Base-by-base conservation (phyloP, 2,329 filamentous ascomycete species). In the Hypoxylon sp. region DNA sequence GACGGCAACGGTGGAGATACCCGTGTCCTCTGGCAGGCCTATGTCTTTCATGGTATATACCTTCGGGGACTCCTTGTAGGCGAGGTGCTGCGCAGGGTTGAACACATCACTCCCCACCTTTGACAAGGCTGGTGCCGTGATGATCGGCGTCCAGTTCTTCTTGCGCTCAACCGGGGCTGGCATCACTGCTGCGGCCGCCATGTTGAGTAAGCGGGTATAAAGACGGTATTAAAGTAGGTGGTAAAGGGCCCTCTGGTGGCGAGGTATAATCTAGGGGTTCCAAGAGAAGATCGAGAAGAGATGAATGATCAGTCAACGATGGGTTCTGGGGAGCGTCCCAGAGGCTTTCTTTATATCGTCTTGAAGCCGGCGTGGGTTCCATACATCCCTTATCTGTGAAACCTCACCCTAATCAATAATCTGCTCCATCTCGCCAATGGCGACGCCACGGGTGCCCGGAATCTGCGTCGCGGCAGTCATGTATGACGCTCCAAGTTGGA, bases 21-120 rank as follows among this genome's bases (percentile, higher is more conserved):
- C 87, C 46, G 75, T 77, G 52, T 79, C 77, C 29, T 83, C 77
- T 2, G 77, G 69, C 35, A 83, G 82, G 1, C 83, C 84, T 48
- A 88, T 76, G 26, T 88, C 86, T 65, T 81, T 78, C 86, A 89
- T 89, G 15, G 78, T 83, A 64, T 84, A 73, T 40, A 83, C 74
- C 60, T 81, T 79, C 11, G 79, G 75, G 9, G 81, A 79, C 11
- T 78, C 69, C 48, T 79, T 75, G 70, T 80, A 86, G 20, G 73
- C 72, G 15, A 89, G 71, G 67, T 89, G 86, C 68, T 79, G 81
- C 31, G 73, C 66, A 1, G 84, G 79, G 47, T 83, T 73, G 67
- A 89, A 89, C 2, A 58, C 55, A 49, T 68, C 71, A 17, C 63
- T 60, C 27, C 31, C 55, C 4, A 58, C 17, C 6, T 60, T 45